A percentile compares a stretch with the other conserved stretches of the same genome.
These are phyloP conservation scores for Jaltomata sinuosa DNA, from an alignment of 257 asterid genomes.

Conservation along the genomic window DNA sequence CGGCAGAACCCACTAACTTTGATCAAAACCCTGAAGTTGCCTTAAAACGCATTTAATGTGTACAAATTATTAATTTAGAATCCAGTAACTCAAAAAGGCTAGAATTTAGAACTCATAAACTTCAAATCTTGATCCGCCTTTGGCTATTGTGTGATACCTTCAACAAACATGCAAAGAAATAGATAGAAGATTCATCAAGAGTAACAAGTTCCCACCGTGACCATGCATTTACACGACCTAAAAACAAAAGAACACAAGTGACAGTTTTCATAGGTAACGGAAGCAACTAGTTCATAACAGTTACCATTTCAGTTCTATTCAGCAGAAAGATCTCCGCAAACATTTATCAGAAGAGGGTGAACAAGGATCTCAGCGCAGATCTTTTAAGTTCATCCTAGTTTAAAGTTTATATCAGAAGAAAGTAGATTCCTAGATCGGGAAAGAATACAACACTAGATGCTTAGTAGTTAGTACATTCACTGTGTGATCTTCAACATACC, in stretches of 20 bases:
- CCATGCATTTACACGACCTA: background rate
- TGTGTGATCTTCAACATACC: conserved; percentile 34
- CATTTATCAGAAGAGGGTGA: background rate
- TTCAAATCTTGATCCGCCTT: background rate
- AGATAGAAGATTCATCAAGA: too few relatives aligned
- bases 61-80: too few relatives aligned
- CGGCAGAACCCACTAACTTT: background rate
- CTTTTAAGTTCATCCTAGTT: background rate
- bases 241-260: background rate
- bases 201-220: background rate
- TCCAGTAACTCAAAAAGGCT: background rate
- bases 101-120: background rate
- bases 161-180: too few relatives aligned
- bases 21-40: background rate
- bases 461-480: background rate
- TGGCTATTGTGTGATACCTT: too few relatives aligned
- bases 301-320: background rate
- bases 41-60: background rate
- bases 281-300: background rate
- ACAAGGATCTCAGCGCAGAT: background rate
- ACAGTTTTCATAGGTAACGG: background rate
- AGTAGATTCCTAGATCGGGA: background rate
- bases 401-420: background rate
- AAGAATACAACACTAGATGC: background rate
- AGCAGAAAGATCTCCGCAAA: background rate